Evolutionary conservation across 371 early-diverging fungal genomes (phyloP).

Genomic region (Rozella allomycis): DNA sequence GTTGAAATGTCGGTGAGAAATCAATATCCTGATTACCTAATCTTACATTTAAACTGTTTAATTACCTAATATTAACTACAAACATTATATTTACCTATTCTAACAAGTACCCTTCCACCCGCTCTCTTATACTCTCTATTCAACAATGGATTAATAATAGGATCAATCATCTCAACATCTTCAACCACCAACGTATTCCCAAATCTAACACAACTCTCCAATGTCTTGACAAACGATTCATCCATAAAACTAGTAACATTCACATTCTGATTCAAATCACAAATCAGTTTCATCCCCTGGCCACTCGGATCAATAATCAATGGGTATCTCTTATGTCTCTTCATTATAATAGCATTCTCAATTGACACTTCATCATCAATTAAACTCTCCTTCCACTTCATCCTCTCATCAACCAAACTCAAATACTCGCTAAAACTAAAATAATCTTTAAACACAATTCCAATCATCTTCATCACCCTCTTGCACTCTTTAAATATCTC

Average conservation of each 20-base stretch:
- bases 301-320: slow-evolving; percentile 93
- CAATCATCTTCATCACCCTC: slow-evolving; percentile 43
- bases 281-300: slow-evolving; percentile 67
- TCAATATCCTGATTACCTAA: slow-evolving; percentile 70
- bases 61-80: neutral
- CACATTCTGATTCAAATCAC: slow-evolving; percentile 45
- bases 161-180: slow-evolving; percentile 90
- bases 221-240: slow-evolving; percentile 81
- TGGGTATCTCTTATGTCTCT: slow-evolving; percentile 82
- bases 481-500: slow-evolving; percentile 55
- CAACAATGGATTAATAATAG: slow-evolving; percentile 86
- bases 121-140: slow-evolving; percentile 88
- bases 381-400: slow-evolving; percentile 69
- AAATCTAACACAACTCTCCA: slow-evolving; percentile 91
- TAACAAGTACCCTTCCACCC: slow-evolving; percentile 86
- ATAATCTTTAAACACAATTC: slow-evolving; percentile 54
- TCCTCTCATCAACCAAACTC: slow-evolving; percentile 74
- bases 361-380: slow-evolving; percentile 81
- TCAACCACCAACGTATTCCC: slow-evolving; percentile 91
- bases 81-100: slow-evolving; percentile 36
- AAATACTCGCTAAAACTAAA: slow-evolving; percentile 75
- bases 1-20: slow-evolving; percentile 86
- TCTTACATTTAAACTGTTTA: no score
- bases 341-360: slow-evolving; percentile 91
- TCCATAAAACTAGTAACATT: slow-evolving; percentile 91